Conservation (phyloP, 129 eudicot genomes). For the Daucus carota region DNA sequence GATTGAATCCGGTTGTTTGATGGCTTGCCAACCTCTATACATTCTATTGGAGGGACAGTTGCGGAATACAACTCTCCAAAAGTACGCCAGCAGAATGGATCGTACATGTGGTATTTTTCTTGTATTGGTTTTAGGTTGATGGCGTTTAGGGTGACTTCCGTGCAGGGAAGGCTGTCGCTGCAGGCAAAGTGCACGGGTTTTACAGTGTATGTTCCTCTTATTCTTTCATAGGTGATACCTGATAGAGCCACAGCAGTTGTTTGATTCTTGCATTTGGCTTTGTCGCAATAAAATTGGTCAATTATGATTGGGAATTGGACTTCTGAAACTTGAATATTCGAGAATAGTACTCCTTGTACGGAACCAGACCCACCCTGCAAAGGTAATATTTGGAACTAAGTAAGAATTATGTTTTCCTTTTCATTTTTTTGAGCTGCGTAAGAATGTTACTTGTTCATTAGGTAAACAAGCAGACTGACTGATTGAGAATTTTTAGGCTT, state of each 20-base stretch:
- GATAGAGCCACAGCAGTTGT: slow-evolving; percentile 88
- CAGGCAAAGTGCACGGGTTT: slow-evolving; percentile 91
- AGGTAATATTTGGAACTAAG: slow-evolving; percentile 6
- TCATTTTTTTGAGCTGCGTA: not conserved
- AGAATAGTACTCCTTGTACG: slow-evolving; percentile 63
- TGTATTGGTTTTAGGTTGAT: slow-evolving; percentile 61
- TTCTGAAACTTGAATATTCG: slow-evolving; percentile 74
- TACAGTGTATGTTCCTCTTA: slow-evolving; percentile 85
- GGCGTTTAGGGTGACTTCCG: slow-evolving; percentile 52
- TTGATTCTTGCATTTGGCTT: slow-evolving; percentile 65
- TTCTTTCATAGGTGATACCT: slow-evolving; percentile 64
- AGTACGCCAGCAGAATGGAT: slow-evolving; percentile 82
- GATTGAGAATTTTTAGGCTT: too few relatives aligned
- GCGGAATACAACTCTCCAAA: slow-evolving; percentile 71
- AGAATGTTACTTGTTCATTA: not conserved
- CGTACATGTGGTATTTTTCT: slow-evolving; percentile 55
- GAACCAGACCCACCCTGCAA: slow-evolving; percentile 95
- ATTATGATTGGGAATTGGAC: slow-evolving; percentile 81
- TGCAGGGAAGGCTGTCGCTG: slow-evolving; percentile 76
- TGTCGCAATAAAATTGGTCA: slow-evolving; percentile 94
- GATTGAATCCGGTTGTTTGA: slow-evolving; percentile 47
- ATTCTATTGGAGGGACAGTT: slow-evolving; percentile 58
- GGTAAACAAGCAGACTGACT: not conserved
- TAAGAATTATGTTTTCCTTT: not conserved
- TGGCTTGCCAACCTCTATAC: slow-evolving; percentile 75